Evolutionary conservation across 768 basidiomycete species (phyloP), one percentile per base, ranked within the genome.

Genomic region (Mycena filopes): DNA sequence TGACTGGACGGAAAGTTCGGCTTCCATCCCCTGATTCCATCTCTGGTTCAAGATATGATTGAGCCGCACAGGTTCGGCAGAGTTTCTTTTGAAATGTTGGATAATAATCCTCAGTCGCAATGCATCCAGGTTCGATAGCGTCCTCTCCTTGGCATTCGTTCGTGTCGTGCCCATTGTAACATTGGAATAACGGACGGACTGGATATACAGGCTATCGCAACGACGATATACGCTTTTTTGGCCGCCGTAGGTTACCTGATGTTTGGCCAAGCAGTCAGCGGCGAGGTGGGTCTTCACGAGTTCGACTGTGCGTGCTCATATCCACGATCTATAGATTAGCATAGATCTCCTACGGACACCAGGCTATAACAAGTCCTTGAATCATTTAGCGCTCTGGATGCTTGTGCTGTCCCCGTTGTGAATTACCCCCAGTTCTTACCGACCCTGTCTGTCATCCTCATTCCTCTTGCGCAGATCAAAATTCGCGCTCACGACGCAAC

Each of bases 11-110:
- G 26, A 49, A 36, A 95, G 88, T 96, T 97, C 71, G 89, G 94
- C 3, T 96, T 96, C 2, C 97, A 99, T 74, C 91, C 94, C 16
- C 91, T 96, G 29, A 91, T 99, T 51, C 96, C 96, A 21, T 93
- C 92, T 23, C 77, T 99, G 18, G 95, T 92, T 5, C 85, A 89
- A 71, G 96, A 99, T 76, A 98, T 98, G 96, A 74, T 77, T 23
- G 87, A 95, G 68, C 96, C 96, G 9, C 81, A 83, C 28, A 83
- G 89, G 67, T 98, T 96, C 75, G n/a, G n/a, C n/a, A n/a, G n/a
- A n/a, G n/a, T n/a, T n/a, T n/a, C n/a, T n/a, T n/a, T n/a, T n/a
- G n/a, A n/a, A n/a, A n/a, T n/a, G n/a, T n/a, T n/a, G n/a, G n/a
- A n/a, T n/a, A n/a, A n/a, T n/a, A n/a, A n/a, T n/a, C n/a, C n/a